A percentile compares a stretch with the other conserved stretches of the same genome.
These are phyloP conservation scores for Chrysanthemum makinoi DNA, from an alignment of 129 eudicot species.

Conservation along the genomic window DNA sequence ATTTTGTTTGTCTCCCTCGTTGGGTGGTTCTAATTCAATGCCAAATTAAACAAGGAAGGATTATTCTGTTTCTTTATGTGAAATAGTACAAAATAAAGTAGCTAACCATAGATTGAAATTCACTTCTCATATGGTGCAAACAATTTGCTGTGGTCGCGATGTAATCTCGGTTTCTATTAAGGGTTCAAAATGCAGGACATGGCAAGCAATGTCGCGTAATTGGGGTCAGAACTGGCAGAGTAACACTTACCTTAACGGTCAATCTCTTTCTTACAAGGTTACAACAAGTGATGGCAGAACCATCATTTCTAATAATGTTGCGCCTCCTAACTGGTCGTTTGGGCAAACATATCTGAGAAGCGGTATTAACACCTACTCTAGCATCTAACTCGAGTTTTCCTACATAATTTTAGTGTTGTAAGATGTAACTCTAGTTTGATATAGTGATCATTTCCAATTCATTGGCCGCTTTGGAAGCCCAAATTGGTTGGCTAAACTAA, in stretches of 20 bases:
- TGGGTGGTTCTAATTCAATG: too few species aligned
- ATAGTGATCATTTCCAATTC: conserved; percentile 12
- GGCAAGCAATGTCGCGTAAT: conserved; percentile 59
- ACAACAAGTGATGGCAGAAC: conserved; percentile 53
- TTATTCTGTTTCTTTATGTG: too few species aligned
- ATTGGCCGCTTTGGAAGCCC: conserved; percentile 22
- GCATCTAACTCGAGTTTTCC: conserved; percentile 20
- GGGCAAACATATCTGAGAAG: conserved; percentile 53
- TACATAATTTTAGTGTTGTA: conserved; percentile 9
- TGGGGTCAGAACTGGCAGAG: conserved; percentile 80
- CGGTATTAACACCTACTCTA: conserved; percentile 31
- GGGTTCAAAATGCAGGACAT: conserved; percentile 37
- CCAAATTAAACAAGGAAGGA: too few species aligned
- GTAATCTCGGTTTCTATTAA: conserved; percentile 41
- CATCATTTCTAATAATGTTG: conserved; percentile 40
- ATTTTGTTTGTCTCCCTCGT: too few species aligned
- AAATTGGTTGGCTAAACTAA: conserved; percentile 22
- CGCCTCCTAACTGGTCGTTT: conserved; percentile 57
- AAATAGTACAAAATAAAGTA: too few species aligned
- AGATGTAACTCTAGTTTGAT: neutral
- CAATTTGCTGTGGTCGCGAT: too few species aligned
- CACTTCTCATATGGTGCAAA: too few species aligned
- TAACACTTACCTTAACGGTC: conserved; percentile 49
- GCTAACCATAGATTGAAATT: too few species aligned
- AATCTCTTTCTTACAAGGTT: conserved; percentile 53